These are phyloP conservation scores for Boletellus dicymbophilus DNA, from an alignment of 1,284 basidiomycete genomes.

Conservation along the genomic window DNA sequence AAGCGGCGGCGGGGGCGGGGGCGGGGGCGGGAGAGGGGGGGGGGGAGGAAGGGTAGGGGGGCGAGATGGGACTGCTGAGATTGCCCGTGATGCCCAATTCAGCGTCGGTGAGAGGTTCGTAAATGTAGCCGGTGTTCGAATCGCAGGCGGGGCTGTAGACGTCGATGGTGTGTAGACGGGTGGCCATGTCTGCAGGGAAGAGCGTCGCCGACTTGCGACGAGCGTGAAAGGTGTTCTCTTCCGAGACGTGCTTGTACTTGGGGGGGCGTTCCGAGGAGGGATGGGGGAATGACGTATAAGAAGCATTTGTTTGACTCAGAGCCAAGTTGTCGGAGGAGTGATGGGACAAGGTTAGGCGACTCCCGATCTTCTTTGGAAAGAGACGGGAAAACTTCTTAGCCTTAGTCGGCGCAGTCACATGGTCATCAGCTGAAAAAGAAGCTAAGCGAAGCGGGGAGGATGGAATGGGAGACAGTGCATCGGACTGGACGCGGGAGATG, in stretches of 20 bases:
- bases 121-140: conserved; percentile 25
- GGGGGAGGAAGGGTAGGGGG: conserved; percentile 21
- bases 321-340: conserved; percentile 29
- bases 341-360: conserved; percentile 30
- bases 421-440: conserved; percentile 28
- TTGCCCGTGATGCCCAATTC: conserved; percentile 22
- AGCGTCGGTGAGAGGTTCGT: conserved; percentile 30
- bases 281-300: conserved; percentile 30
- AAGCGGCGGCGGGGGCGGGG: no score
- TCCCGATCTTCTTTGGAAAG: conserved; percentile 34
- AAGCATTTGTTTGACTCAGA: conserved; percentile 26
- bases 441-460: conserved; percentile 30
- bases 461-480: conserved; percentile 21
- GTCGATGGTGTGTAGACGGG: conserved; percentile 33
- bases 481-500: conserved; percentile 24
- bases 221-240: conserved; percentile 36
- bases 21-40: conserved; percentile 1
- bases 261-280: conserved; percentile 24
- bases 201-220: conserved; percentile 36
- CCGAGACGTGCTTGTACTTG: conserved; percentile 28
- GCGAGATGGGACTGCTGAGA: conserved; percentile 8
- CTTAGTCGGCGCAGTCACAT: conserved; percentile 16
- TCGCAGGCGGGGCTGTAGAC: conserved; percentile 28
- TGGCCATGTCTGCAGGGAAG: conserved; percentile 30
- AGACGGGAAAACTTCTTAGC: conserved; percentile 31